Percentiles rank a stretch among this genome's conserved stretches.
phyloP scores from a whole-genome alignment of 257 asterid genomes.

The Fraxinus anomala region DNA sequence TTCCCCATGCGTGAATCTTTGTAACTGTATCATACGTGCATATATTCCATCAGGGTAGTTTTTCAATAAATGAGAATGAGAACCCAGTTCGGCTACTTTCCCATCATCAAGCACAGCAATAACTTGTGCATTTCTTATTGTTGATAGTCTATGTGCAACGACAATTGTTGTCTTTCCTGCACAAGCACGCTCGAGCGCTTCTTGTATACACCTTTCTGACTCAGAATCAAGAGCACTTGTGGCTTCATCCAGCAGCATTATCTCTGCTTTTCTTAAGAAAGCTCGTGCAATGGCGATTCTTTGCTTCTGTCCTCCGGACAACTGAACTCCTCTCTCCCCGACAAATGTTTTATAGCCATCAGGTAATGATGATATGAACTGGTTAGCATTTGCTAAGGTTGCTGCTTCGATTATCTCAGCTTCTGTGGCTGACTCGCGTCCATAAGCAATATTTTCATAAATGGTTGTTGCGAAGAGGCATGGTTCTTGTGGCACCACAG shows the following conservation, averaged over 20 bases:
- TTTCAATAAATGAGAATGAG: slow-evolving; percentile 79
- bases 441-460: slow-evolving; percentile 77
- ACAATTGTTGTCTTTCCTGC: slow-evolving; percentile 73
- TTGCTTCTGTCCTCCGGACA: slow-evolving; percentile 41
- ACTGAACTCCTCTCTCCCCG: slow-evolving; percentile 37
- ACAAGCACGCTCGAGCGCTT: slow-evolving; percentile 71
- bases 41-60: slow-evolving; percentile 67
- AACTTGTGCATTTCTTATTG: slow-evolving; percentile 67
- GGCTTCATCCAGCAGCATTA: slow-evolving; percentile 38
- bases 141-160: slow-evolving; percentile 79
- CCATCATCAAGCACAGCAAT: slow-evolving; percentile 88
- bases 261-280: slow-evolving; percentile 33
- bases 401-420: slow-evolving; percentile 77
- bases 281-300: slow-evolving; percentile 40
- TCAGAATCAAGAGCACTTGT: slow-evolving; percentile 48
- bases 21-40: slow-evolving; percentile 81
- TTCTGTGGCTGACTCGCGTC: slow-evolving; percentile 67
- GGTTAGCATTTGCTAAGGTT: slow-evolving; percentile 67
- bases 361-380: slow-evolving; percentile 49
- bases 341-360: slow-evolving; percentile 47
- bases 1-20: slow-evolving; percentile 68
- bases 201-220: slow-evolving; percentile 69
- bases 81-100: slow-evolving; percentile 83
- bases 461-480: slow-evolving; percentile 78
- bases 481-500: slow-evolving; percentile 81